A percentile compares a stretch with the other conserved stretches of the same genome.
Evolutionary conservation across 2,329 filamentous ascomycete species (phyloP).

Genomic region (Cladosporium sp.): DNA sequence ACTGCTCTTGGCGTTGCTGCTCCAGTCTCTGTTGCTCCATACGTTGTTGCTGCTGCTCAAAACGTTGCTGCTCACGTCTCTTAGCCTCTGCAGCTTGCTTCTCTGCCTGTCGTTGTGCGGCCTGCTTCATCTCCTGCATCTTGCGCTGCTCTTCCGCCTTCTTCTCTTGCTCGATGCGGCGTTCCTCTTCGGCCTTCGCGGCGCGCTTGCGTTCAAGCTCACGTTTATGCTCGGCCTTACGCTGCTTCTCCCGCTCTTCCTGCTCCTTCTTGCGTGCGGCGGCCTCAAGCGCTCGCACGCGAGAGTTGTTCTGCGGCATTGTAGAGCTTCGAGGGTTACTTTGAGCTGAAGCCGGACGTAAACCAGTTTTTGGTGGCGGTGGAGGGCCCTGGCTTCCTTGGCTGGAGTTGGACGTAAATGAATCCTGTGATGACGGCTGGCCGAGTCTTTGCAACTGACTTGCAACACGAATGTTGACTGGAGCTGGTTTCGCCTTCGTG

Average conservation of each 20-base stretch:
- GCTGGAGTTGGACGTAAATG: constrained; percentile 29
- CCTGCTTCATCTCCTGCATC: constrained; percentile 38
- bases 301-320: constrained; percentile 52
- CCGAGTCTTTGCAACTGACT: constrained; percentile 42
- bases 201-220: constrained; percentile 77
- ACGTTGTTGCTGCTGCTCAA: constrained; percentile 38
- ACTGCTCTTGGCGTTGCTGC: constrained; percentile 26
- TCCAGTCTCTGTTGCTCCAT: constrained; percentile 30
- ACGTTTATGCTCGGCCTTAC: constrained; percentile 77
- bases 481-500: constrained; percentile 63
- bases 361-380: constrained; percentile 60
- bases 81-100: constrained; percentile 46
- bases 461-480: constrained; percentile 70
- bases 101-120: constrained; percentile 40
- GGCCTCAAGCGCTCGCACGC: constrained; percentile 62
- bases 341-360: constrained; percentile 66
- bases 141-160: constrained; percentile 42
- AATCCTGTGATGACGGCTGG: constrained; percentile 23
- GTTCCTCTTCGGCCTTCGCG: constrained; percentile 64
- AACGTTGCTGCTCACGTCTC: constrained; percentile 41
- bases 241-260: constrained; percentile 76
- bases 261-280: constrained; percentile 81
- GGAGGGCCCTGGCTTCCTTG: constrained; percentile 38
- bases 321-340: constrained; percentile 36
- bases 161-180: constrained; percentile 39